Conservation (phyloP, 129 eudicot species). For the Oenanthe sinensis region DNA sequence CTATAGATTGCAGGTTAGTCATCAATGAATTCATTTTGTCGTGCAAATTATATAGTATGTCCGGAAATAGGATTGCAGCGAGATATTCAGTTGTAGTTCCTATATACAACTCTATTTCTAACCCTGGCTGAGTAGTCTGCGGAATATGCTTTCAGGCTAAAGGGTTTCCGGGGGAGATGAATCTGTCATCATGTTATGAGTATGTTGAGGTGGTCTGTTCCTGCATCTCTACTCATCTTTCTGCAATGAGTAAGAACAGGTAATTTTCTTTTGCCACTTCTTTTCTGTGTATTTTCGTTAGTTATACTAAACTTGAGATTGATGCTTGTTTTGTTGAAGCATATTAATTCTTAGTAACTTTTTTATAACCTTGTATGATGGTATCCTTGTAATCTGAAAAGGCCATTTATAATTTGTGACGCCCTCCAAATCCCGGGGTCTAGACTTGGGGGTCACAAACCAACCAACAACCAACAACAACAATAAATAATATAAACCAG, state of each 20-base stretch:
- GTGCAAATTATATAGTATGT: background rate
- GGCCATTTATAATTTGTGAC: too few relatives aligned
- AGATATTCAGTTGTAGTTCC: background rate
- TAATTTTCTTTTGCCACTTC: background rate
- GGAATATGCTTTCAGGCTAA: constrained; percentile 46
- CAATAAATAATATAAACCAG: too few relatives aligned
- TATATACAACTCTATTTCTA: background rate
- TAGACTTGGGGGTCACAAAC: too few relatives aligned
- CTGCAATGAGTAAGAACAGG: constrained; percentile 61
- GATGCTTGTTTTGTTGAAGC: background rate
- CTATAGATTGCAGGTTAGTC: background rate
- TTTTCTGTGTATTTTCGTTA: background rate
- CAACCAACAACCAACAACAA: too few relatives aligned
- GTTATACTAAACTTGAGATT: background rate
- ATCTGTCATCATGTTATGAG: constrained; percentile 62
- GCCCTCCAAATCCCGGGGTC: too few relatives aligned
- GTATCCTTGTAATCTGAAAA: background rate
- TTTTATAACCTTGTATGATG: too few relatives aligned
- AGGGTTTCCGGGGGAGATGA: constrained; percentile 58
- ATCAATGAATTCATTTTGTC: background rate
- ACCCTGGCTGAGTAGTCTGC: background rate
- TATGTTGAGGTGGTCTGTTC: constrained; percentile 44
- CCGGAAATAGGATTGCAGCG: background rate
- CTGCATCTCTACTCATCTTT: constrained; percentile 37
- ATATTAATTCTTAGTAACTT: background rate